A percentile compares a stretch with the other conserved stretches of the same genome.
Evolutionary conservation across 306 rosid species (phyloP).

Genomic region (Notholithocarpus densiflorus): DNA sequence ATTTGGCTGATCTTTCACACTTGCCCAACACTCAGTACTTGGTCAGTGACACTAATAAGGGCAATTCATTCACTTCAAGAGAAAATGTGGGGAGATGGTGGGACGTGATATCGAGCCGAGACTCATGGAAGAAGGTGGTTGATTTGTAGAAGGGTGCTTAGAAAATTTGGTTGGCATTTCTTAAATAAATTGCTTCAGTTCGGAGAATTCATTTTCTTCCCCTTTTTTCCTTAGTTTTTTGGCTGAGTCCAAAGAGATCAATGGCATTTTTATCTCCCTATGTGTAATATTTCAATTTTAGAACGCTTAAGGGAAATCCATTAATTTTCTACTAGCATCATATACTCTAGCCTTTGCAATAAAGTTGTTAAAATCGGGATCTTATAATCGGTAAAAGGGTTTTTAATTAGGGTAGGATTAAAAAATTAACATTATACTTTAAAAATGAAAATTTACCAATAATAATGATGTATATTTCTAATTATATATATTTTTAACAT

Average conservation of each 20-base stretch:
- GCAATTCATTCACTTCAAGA: conserved; percentile 45
- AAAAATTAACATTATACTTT: no score
- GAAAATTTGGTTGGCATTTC: not conserved
- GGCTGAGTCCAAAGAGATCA: not conserved
- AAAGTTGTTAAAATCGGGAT: no score
- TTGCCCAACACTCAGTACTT: conserved; percentile 71
- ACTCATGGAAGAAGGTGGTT: conserved; percentile 62
- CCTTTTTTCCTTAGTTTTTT: not conserved
- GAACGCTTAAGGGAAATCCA: no score
- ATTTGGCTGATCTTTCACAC: conserved; percentile 76
- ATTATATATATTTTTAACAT: no score
- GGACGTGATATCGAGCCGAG: conserved; percentile 61
- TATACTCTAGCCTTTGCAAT: no score
- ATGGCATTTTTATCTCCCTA: no score
- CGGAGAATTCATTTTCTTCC: not conserved
- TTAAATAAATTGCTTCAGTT: not conserved
- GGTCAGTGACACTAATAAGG: conserved; percentile 28
- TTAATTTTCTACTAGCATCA: no score
- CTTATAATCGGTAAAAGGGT: no score
- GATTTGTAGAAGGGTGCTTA: conserved; percentile 35
- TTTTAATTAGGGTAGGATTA: no score
- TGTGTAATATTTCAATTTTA: no score
- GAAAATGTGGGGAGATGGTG: conserved; percentile 72
- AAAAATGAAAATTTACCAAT: no score
- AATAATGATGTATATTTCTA: no score